A percentile compares a stretch with the other conserved stretches of the same genome.
Conservation (phyloP, 129 eudicot species). For the Heracleum sosnowskyi region DNA sequence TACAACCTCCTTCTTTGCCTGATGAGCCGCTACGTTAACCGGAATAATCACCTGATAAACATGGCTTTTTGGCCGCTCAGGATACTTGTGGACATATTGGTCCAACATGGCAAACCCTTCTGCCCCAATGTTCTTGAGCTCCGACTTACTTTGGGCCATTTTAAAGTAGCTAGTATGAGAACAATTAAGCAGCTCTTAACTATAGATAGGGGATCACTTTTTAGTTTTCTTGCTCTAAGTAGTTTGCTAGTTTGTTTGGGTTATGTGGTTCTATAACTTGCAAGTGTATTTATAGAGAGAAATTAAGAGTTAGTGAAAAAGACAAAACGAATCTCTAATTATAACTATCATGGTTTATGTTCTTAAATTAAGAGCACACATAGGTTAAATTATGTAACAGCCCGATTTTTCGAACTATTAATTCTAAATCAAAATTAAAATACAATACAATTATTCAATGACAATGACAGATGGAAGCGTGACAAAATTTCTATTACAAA, state of each 20-base stretch:
- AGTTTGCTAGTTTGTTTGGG: neutral
- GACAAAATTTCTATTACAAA: too few relatives aligned
- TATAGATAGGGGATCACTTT: neutral
- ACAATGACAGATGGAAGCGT: too few relatives aligned
- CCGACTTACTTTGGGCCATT: neutral
- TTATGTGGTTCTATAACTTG: neutral
- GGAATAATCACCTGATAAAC: neutral
- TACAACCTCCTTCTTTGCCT: neutral
- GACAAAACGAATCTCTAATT: too few relatives aligned
- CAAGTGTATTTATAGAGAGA: neutral
- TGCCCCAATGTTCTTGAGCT: neutral
- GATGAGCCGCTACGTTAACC: neutral
- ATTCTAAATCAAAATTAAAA: too few relatives aligned
- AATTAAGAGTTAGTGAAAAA: too few relatives aligned
- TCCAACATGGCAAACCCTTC: constrained; percentile 3
- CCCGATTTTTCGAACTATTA: too few relatives aligned
- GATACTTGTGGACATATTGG: neutral
- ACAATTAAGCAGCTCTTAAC: too few relatives aligned
- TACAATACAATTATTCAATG: too few relatives aligned
- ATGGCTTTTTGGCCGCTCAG: neutral
- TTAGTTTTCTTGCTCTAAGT: neutral
- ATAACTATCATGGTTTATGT: too few relatives aligned
- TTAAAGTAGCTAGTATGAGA: neutral
- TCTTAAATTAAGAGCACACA: too few relatives aligned
- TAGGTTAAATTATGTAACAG: too few relatives aligned